Percentiles rank a stretch among this genome's conserved stretches.
These are phyloP conservation scores for Zasmidium cellare DNA, from an alignment of 2,329 filamentous ascomycete species.

Conservation along the genomic window DNA sequence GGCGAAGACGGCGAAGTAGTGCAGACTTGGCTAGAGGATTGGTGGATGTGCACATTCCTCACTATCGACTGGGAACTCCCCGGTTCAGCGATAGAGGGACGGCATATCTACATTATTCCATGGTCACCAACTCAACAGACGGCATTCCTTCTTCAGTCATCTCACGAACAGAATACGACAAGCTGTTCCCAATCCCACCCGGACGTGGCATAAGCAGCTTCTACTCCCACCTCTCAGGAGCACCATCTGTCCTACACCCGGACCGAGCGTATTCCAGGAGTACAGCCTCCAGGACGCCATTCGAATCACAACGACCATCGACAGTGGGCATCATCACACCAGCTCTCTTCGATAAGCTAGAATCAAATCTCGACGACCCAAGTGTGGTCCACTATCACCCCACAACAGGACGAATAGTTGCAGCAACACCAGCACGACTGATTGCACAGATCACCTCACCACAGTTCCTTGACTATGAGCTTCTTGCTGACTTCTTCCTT, in stretches of 20 bases:
- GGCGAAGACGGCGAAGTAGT: conserved; percentile 29
- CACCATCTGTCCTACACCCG: conserved; percentile 22
- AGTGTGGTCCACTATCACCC: conserved; percentile 80
- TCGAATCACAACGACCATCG: conserved; percentile 13
- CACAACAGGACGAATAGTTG: conserved; percentile 71
- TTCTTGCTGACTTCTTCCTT: conserved; percentile 96
- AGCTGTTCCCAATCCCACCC: conserved; percentile 45
- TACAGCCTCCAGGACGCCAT: conserved; percentile 8
- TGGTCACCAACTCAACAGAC: conserved; percentile 68
- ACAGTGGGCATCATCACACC: conserved; percentile 44
- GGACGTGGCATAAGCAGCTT: conserved; percentile 22
- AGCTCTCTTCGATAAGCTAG: conserved; percentile 78
- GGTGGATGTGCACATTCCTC: conserved; percentile 61
- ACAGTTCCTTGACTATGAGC: conserved; percentile 92
- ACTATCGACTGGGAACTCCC: conserved; percentile 79
- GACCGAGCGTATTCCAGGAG: conserved; percentile 12
- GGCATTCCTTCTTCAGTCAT: conserved; percentile 66
- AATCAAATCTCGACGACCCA: conserved; percentile 77
- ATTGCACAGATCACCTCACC: conserved; percentile 97
- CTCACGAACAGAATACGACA: conserved; percentile 44
- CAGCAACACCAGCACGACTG: conserved; percentile 85
- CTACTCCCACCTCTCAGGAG: conserved; percentile 14
- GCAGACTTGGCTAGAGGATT: conserved; percentile 27
- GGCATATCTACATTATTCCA: conserved; percentile 76
- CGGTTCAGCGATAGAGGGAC: conserved; percentile 76